These are phyloP conservation scores for Astrothelium macrocarpum DNA, from an alignment of 495 filamentous ascomycete genomes.

Conservation along the genomic window DNA sequence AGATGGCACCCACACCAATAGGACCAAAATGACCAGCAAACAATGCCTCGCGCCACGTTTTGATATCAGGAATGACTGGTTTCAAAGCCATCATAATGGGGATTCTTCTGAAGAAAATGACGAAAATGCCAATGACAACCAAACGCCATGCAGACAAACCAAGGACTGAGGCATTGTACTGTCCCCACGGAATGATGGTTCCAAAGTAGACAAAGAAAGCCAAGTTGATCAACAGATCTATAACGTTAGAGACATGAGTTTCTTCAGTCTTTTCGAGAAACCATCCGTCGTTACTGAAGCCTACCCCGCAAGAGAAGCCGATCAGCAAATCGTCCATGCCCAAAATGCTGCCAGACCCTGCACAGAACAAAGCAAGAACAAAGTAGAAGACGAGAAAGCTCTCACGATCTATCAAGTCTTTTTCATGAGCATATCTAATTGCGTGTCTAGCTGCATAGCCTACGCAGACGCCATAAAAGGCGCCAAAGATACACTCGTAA, in stretches of 20 bases:
- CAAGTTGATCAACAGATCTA: conserved; percentile 93
- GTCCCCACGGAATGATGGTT: conserved; percentile 89
- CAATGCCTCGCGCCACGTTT: conserved; percentile 95
- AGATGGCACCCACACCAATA: conserved; percentile 95
- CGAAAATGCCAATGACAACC: conserved; percentile 78
- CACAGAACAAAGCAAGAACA: conserved; percentile 89
- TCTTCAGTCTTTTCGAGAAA: conserved; percentile 98
- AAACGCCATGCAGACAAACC: conserved; percentile 80
- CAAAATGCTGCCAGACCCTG: conserved; percentile 83
- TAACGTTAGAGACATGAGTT: conserved; percentile 97
- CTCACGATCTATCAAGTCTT: conserved; percentile 84
- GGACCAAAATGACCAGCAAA: conserved; percentile 98
- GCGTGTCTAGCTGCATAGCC: conserved; percentile 84
- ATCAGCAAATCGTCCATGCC: conserved; percentile 96
- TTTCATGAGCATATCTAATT: conserved; percentile 80
- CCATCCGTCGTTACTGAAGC: conserved; percentile 99
- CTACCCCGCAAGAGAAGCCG: conserved; percentile 88
- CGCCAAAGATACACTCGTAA: conserved; percentile 93
- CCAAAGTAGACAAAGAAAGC: conserved; percentile 97
- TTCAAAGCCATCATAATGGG: conserved; percentile 91
- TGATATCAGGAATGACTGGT: conserved; percentile 90
- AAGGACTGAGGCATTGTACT: conserved; percentile 62
- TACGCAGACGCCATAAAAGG: conserved; percentile 76
- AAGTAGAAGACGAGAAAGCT: conserved; percentile 99
- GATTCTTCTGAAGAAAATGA: conserved; percentile 93